These are phyloP conservation scores for Pyrus hybrid DNA, from an alignment of 331 rosid genomes.

Conservation along the genomic window DNA sequence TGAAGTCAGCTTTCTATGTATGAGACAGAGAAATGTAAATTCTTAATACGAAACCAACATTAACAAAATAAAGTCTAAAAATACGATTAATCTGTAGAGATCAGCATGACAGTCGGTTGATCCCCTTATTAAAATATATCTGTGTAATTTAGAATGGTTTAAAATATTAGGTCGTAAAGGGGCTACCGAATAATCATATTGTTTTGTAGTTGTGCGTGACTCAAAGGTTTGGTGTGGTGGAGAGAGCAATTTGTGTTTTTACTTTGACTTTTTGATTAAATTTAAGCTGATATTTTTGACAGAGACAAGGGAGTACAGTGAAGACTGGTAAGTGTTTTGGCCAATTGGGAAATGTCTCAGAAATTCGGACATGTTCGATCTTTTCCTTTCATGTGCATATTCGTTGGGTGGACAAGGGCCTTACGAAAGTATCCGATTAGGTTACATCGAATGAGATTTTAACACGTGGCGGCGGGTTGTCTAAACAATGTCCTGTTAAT, in stretches of 20 bases:
- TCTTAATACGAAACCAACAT: too few relatives aligned
- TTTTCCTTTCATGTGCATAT: slow-evolving; percentile 10
- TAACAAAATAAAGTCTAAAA: too few relatives aligned
- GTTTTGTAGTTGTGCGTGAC: neutral
- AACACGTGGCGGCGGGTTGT: slow-evolving; percentile 9
- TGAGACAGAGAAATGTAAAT: too few relatives aligned
- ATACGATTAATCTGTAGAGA: too few relatives aligned
- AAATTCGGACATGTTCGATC: slow-evolving; percentile 37
- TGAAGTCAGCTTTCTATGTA: too few relatives aligned
- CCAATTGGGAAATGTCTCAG: slow-evolving; percentile 24
- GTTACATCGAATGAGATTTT: neutral
- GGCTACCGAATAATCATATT: too few relatives aligned
- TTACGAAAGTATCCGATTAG: neutral
- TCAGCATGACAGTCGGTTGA: too few relatives aligned
- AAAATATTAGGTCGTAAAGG: too few relatives aligned
- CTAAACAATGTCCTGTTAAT: neutral
- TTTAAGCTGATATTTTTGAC: neutral
- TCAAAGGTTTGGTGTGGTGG: neutral
- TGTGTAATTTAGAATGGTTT: too few relatives aligned
- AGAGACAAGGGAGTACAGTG: slow-evolving; percentile 2
- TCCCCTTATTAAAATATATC: too few relatives aligned
- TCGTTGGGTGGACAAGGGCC: slow-evolving; percentile 12
- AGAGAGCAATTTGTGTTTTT: neutral
- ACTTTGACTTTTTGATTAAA: neutral
- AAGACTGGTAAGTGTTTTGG: slow-evolving; percentile 1